These are phyloP conservation scores for Hypholoma fasciculare DNA, from an alignment of 768 basidiomycete genomes.

Conservation along the genomic window DNA sequence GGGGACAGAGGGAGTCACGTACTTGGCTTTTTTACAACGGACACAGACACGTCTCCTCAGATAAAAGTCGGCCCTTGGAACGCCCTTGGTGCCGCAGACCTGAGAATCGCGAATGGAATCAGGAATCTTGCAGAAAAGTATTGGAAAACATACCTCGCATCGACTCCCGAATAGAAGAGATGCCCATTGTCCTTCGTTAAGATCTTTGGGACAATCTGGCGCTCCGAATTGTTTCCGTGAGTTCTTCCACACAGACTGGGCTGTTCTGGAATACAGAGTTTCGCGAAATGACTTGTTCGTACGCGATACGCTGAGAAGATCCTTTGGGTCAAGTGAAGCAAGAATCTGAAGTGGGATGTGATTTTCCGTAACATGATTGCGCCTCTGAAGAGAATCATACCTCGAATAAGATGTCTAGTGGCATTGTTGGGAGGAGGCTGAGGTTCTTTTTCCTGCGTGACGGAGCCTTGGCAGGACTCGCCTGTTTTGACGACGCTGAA, in stretches of 20 bases:
- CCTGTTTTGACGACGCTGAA: not conserved
- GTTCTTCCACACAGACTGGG: slow-evolving; percentile 24
- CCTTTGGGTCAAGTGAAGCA: slow-evolving; percentile 18
- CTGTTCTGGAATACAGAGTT: slow-evolving; percentile 15
- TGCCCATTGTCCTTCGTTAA: slow-evolving; percentile 28
- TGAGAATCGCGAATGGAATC: not conserved
- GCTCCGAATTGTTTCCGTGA: slow-evolving; percentile 13
- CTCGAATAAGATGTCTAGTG: slow-evolving; percentile 25
- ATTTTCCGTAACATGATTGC: not conserved
- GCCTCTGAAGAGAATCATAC: slow-evolving; percentile 1
- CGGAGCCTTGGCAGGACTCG: not conserved
- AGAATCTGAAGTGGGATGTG: slow-evolving; percentile 19
- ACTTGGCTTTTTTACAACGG: slow-evolving; percentile 7
- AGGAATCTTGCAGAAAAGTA: not conserved
- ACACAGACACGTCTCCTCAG: slow-evolving; percentile 11
- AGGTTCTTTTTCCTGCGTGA: slow-evolving; percentile 1
- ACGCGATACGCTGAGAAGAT: slow-evolving; percentile 22
- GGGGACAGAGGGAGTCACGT: not conserved
- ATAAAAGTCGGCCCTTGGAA: slow-evolving; percentile 6
- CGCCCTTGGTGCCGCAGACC: slow-evolving; percentile 1
- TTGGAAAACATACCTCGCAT: slow-evolving; percentile 21
- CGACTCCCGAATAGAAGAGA: slow-evolving; percentile 20
- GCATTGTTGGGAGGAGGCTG: slow-evolving; percentile 21
- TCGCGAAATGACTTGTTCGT: slow-evolving; percentile 22
- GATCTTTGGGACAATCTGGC: slow-evolving; percentile 22